These are phyloP conservation scores for Davidsoniella virescens DNA, from an alignment of 2,329 filamentous ascomycete genomes.

Conservation along the genomic window DNA sequence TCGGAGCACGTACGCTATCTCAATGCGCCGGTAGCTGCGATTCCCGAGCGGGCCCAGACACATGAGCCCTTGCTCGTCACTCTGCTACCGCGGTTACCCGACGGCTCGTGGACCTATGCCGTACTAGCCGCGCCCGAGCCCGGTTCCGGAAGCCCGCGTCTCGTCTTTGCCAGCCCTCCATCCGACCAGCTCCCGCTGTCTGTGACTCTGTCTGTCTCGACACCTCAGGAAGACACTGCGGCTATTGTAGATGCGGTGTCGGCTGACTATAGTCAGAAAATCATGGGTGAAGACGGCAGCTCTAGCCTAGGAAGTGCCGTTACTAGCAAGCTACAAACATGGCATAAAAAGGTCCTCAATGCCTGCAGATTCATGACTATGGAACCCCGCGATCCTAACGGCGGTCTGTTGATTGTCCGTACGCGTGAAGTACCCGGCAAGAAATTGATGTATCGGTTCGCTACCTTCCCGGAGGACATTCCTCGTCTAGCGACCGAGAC, in stretches of 20 bases:
- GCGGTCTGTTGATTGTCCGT: not conserved
- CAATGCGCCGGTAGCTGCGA: too few relatives aligned
- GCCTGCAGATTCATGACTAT: not conserved
- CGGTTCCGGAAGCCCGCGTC: not conserved
- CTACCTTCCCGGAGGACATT: conserved; percentile 3
- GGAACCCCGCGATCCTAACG: not conserved
- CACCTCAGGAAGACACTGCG: not conserved
- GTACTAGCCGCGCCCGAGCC: not conserved
- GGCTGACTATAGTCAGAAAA: not conserved
- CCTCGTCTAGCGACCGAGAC: not conserved
- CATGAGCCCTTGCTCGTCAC: conserved; percentile 4
- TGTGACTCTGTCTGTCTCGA: not conserved
- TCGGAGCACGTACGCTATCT: too few relatives aligned
- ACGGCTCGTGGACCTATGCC: not conserved
- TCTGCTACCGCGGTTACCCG: conserved; percentile 1
- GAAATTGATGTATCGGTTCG: not conserved
- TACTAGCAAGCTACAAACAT: not conserved
- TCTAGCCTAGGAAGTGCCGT: too few relatives aligned
- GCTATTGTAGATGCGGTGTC: not conserved
- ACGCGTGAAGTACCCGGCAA: not conserved
- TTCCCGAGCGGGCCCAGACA: not conserved
- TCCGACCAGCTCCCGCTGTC: not conserved
- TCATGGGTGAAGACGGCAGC: not conserved
- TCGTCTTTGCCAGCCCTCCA: not conserved
- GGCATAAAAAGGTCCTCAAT: not conserved